Conservation (phyloP, 371 early-diverging fungal species). For the Entomophthora muscae region DNA sequence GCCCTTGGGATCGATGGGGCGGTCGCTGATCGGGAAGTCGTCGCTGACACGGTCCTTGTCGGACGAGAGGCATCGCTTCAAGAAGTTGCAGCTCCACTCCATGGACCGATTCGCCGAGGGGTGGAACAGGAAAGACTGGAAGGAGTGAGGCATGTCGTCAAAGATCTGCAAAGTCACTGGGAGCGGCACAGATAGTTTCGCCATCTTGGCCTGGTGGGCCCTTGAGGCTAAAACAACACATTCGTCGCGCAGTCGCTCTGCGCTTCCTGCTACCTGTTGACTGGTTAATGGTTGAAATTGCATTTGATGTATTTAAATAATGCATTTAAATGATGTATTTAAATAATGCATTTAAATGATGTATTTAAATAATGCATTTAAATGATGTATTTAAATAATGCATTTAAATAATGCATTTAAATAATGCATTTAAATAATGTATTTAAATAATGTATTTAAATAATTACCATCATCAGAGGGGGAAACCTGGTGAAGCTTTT, state of each 20-base stretch:
- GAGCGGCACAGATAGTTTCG: slow-evolving; percentile 8
- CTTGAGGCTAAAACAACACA: slow-evolving; percentile 15
- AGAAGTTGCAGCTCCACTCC: not conserved
- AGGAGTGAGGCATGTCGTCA: slow-evolving; percentile 10
- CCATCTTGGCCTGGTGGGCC: slow-evolving; percentile 18
- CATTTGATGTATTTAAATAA: no score
- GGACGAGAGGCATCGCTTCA: not conserved
- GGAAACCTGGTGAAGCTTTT: slow-evolving; percentile 19
- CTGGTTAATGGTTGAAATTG: no score
- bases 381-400: no score
- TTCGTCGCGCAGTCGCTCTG: slow-evolving; percentile 20
- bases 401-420: no score
- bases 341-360: no score
- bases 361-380: no score
- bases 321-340: no score
- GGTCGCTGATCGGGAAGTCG: no score
- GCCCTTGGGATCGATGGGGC: no score
- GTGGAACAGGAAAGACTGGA: slow-evolving; percentile 10
- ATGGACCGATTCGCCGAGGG: slow-evolving; percentile 4
- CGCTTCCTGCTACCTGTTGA: slow-evolving; percentile 15
- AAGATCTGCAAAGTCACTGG: slow-evolving; percentile 7
- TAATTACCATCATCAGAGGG: slow-evolving; percentile 18
- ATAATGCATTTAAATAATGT: no score
- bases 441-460: no score
- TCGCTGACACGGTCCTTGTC: no score